Base-by-base conservation (phyloP, 176 grass and related monocot species). In the Hsuehochloa calcarea region DNA sequence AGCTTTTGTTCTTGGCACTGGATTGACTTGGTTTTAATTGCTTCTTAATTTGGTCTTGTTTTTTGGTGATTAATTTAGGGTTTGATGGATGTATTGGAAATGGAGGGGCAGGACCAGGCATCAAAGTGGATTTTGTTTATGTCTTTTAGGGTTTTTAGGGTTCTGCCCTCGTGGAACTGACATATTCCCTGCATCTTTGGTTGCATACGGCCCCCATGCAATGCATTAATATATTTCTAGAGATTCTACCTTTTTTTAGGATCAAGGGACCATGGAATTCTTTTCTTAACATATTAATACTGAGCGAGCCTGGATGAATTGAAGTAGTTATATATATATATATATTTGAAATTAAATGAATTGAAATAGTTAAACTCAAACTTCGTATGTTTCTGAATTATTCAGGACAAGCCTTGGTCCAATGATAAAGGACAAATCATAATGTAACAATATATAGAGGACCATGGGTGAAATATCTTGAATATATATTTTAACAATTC, bases 131-230 rank as follows among this genome's bases (percentile, higher is more conserved):
- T 41, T 45, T 92, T 86, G 66, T 65, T 78, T 49, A 73, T 31
- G 59, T 14, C 66, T 27, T 87, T 19, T 67, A 50, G 59, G 27
- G 29, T 82, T 90, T 75, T 90, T 87, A 90, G 40, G 65, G 39
- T 83, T 68, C 2, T 68, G 29, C 80, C 85, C 85, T 80, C 80
- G 73, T 90, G 75, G 80, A 87, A 79, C 85, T 80, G 85, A 80
- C 75, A 87, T 82, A 80, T 87, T 79, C 80, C 38, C 49, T 80
- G 51, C n/a, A 51, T 5, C 11, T 54, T 84, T 84, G 74, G 64
- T 22, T 6, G 50, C 85, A 87, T 80, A 82, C 70, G 85, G 11
- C 87, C 69, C 80, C 47, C 75, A 54, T 76, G 34, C 77, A 89
- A 44, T 65, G 25, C 54, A 25, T 25, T 45, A 77, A 19, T 35